Evolutionary conservation across 2,329 filamentous ascomycete genomes (phyloP).

Genomic region (Alternaria infectoria): DNA sequence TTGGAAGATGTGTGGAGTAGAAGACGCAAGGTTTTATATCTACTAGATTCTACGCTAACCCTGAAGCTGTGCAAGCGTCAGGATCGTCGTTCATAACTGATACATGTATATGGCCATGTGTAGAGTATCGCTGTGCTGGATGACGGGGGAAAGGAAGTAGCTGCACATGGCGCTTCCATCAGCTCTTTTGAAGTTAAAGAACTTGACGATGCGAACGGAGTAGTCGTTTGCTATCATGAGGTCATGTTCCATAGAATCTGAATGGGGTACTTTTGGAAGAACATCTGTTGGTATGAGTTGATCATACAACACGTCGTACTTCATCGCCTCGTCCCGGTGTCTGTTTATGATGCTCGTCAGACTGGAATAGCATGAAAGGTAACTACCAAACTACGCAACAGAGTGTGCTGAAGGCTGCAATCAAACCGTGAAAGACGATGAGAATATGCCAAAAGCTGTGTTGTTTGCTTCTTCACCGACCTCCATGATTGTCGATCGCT

Average conservation of each 20-base stretch:
- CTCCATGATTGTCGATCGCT: background rate
- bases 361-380: background rate
- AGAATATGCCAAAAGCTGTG: background rate
- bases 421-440: rapidly evolving
- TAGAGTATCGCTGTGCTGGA: background rate
- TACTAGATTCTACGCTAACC: background rate
- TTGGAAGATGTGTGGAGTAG: background rate
- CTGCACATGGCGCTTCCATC: background rate
- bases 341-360: background rate
- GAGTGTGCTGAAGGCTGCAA: background rate
- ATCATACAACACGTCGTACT: too few relatives aligned
- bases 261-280: too few relatives aligned
- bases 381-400: rapidly evolving
- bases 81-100: background rate
- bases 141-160: rapidly evolving
- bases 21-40: background rate
- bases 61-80: background rate
- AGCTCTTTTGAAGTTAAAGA: background rate
- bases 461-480: background rate
- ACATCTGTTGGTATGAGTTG: too few relatives aligned
- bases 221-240: too few relatives aligned
- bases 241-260: too few relatives aligned
- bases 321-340: too few relatives aligned
- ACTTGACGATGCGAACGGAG: background rate
- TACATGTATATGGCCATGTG: background rate